Conservation (phyloP, 257 asterid genomes). For the Nicotiana benthamiana region DNA sequence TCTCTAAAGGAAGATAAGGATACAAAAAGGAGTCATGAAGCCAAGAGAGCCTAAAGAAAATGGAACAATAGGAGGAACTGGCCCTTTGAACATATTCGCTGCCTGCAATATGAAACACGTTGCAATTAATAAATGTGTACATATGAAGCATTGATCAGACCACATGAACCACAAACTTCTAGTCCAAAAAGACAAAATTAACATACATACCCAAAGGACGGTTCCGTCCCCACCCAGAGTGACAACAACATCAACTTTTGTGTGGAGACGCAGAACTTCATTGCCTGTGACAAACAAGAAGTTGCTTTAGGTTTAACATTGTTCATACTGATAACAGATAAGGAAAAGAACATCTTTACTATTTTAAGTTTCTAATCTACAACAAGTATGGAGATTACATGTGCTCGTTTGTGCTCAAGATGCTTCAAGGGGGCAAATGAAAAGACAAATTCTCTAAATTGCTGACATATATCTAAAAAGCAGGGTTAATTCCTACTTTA, state of each 20-base stretch:
- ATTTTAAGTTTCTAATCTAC: background rate
- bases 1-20: constrained; percentile 31
- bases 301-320: background rate
- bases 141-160: background rate
- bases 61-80: constrained; percentile 95
- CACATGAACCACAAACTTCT: background rate
- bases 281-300: constrained; percentile 37
- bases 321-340: background rate
- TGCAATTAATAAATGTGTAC: background rate
- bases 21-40: constrained; percentile 97
- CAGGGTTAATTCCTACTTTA: background rate
- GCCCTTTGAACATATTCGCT: constrained; percentile 97
- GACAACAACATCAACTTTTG: constrained; percentile 81
- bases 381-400: background rate
- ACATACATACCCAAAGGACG: constrained; percentile 82
- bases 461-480: background rate
- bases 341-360: background rate
- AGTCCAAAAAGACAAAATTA: background rate
- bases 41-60: constrained; percentile 98
- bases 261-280: constrained; percentile 67
- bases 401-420: background rate
- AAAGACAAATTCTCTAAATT: background rate
- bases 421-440: background rate
- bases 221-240: constrained; percentile 99
- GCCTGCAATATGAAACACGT: constrained; percentile 50